phyloP scores from a whole-genome alignment of 345 rosid genomes.

The Sisymbrium altissimum region DNA sequence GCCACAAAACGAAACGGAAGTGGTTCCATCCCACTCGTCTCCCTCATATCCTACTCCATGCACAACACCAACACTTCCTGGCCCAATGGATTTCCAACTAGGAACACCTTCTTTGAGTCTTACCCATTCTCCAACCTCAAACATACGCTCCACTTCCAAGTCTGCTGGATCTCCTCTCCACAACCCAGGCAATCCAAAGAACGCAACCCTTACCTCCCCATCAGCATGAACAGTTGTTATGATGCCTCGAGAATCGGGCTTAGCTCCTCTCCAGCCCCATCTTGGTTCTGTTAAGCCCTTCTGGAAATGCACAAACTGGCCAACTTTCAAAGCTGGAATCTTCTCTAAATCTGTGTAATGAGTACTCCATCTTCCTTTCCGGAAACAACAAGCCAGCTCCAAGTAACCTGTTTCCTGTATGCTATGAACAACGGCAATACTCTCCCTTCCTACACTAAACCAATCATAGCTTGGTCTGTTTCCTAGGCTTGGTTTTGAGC shows the following conservation, averaged over 20 bases:
- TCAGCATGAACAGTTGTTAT: conserved; percentile 86
- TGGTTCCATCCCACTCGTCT: conserved; percentile 83
- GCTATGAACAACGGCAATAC: conserved; percentile 89
- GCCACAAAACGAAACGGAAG: conserved; percentile 72
- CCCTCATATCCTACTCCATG: conserved; percentile 82
- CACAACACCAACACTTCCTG: conserved; percentile 80
- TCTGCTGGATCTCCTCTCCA: conserved; percentile 98
- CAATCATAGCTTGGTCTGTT: conserved; percentile 93
- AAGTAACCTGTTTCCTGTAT: conserved; percentile 87
- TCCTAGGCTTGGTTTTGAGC: conserved; percentile 87
- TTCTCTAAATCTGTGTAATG: conserved; percentile 87
- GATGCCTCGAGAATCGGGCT: conserved; percentile 68
- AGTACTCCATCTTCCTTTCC: conserved; percentile 73
- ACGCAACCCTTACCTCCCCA: conserved; percentile 87
- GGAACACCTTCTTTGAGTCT: conserved; percentile 52
- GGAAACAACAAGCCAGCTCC: conserved; percentile 92
- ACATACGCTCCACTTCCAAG: conserved; percentile 65
- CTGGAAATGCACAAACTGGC: conserved; percentile 86
- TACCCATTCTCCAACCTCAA: conserved; percentile 98
- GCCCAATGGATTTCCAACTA: conserved; percentile 75
- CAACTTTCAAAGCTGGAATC: conserved; percentile 69
- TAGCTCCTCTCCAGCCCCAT: conserved; percentile 98
- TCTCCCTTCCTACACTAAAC: conserved; percentile 82
- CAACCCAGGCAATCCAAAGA: conserved; percentile 72
- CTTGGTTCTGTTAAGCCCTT: conserved; percentile 78